Conservation (phyloP, 2,329 filamentous ascomycete species). For the Massarina eburnea region DNA sequence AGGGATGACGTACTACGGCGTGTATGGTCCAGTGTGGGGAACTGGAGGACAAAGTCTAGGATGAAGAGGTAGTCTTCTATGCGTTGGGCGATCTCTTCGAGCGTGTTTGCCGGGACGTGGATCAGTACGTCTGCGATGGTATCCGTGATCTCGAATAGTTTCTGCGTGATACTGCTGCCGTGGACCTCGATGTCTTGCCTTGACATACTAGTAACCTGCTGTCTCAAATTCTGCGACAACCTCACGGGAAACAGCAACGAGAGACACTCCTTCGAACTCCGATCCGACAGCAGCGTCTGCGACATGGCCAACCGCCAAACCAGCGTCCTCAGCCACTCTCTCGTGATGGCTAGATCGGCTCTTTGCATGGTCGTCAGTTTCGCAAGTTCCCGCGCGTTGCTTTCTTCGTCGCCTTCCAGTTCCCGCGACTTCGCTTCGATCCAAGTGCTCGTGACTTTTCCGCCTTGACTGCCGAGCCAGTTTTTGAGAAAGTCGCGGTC, state of each 20-base stretch:
- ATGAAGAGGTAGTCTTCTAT: conserved; percentile 59
- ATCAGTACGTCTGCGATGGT: conserved; percentile 61
- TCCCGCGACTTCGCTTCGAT: conserved; percentile 51
- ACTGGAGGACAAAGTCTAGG: conserved; percentile 53
- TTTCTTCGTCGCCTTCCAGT: conserved; percentile 43
- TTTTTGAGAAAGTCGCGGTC: conserved; percentile 49
- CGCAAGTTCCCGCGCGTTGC: conserved; percentile 42
- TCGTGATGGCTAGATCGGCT: conserved; percentile 53
- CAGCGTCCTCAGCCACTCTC: conserved; percentile 53
- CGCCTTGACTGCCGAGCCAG: conserved; percentile 46
- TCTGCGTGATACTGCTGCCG: conserved; percentile 59
- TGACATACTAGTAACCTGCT: conserved; percentile 46
- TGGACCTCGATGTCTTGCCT: conserved; percentile 56
- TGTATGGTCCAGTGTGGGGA: conserved; percentile 52
- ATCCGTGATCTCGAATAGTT: conserved; percentile 62
- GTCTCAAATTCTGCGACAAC: conserved; percentile 47
- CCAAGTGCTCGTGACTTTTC: conserved; percentile 44
- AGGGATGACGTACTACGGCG: too few species aligned
- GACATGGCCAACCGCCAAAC: conserved; percentile 55
- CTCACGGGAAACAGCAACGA: conserved; percentile 50
- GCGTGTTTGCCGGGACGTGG: conserved; percentile 51
- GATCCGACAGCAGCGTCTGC: conserved; percentile 48
- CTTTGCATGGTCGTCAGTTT: conserved; percentile 43
- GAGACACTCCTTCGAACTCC: conserved; percentile 40
- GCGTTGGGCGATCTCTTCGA: conserved; percentile 50